A percentile compares a stretch with the other conserved stretches of the same genome.
Evolutionary conservation across 257 asterid species (phyloP).

Genomic region (Fraxinus cuspidata): DNA sequence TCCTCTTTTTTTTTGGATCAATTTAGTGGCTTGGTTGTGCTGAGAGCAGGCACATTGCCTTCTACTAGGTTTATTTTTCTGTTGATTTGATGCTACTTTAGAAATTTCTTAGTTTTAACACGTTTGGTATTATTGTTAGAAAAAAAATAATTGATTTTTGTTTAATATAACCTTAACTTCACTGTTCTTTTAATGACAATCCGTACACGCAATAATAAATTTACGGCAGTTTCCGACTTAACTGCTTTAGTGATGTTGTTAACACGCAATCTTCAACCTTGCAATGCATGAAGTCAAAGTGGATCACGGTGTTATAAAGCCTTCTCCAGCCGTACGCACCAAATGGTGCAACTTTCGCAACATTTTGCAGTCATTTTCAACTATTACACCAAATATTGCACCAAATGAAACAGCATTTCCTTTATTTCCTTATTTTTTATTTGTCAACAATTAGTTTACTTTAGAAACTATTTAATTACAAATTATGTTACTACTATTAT

Average conservation of each 20-base stretch:
- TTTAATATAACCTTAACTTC: neutral
- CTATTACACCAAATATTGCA: too few relatives aligned
- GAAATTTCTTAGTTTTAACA: neutral
- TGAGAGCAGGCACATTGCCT: neutral
- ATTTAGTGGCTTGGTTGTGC: neutral
- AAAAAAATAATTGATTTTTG: neutral
- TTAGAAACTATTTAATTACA: too few relatives aligned
- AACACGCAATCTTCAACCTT: neutral
- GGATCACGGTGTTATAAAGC: neutral
- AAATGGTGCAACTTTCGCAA: too few relatives aligned
- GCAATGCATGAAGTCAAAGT: neutral
- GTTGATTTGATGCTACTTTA: neutral
- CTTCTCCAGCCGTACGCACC: too few relatives aligned
- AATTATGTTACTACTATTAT: too few relatives aligned
- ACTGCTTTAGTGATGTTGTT: neutral
- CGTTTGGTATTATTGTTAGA: neutral
- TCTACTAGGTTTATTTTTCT: neutral
- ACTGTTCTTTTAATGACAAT: neutral
- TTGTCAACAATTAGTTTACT: too few relatives aligned
- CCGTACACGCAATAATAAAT: neutral
- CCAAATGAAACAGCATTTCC: too few relatives aligned
- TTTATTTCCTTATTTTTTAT: too few relatives aligned
- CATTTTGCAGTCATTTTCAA: too few relatives aligned
- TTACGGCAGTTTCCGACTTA: neutral
- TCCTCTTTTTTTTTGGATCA: neutral